Percentiles rank a stretch among this genome's conserved stretches.
phyloP scores from a whole-genome alignment of 2,329 filamentous ascomycete species.

The Grosmannia serpens region DNA sequence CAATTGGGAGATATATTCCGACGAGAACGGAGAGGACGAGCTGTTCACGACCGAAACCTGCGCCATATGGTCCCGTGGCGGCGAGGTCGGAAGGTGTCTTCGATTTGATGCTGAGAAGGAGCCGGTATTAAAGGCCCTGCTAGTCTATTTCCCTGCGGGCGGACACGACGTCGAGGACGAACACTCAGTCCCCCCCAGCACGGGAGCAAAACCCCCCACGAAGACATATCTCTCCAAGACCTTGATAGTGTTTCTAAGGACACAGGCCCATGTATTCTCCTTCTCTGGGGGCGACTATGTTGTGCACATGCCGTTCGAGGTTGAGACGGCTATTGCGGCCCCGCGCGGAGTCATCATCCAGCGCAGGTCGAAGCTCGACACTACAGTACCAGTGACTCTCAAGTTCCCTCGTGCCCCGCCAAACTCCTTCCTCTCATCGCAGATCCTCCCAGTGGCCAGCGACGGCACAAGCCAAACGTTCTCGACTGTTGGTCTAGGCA shows the following conservation, averaged over 20 bases:
- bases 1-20: conserved; percentile 56
- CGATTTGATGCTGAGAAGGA: conserved; percentile 81
- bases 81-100: conserved; percentile 74
- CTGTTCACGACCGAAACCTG: conserved; percentile 62
- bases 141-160: conserved; percentile 62
- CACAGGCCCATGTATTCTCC: conserved; percentile 89
- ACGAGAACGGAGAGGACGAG: conserved; percentile 57
- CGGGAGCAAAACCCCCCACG: conserved; percentile 2
- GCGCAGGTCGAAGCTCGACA: conserved; percentile 52
- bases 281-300: conserved; percentile 79
- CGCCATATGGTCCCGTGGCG: conserved; percentile 83
- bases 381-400: conserved; percentile 37
- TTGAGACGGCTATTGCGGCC: conserved; percentile 74
- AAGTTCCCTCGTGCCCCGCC: conserved; percentile 55
- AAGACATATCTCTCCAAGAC: conserved; percentile 43
- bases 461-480: conserved; percentile 39
- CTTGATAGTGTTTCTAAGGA: conserved; percentile 81
- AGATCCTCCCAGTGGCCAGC: conserved; percentile 41
- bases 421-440: conserved; percentile 71
- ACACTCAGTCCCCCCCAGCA: neutral
- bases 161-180: conserved; percentile 8
- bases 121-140: conserved; percentile 69
- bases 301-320: conserved; percentile 87
- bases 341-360: conserved; percentile 79
- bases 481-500: conserved; percentile 45